Percentiles rank a stretch among this genome's conserved stretches.
These are phyloP conservation scores for Apiotrichum gamsii DNA, from an alignment of 1,284 basidiomycete genomes.

Conservation along the genomic window DNA sequence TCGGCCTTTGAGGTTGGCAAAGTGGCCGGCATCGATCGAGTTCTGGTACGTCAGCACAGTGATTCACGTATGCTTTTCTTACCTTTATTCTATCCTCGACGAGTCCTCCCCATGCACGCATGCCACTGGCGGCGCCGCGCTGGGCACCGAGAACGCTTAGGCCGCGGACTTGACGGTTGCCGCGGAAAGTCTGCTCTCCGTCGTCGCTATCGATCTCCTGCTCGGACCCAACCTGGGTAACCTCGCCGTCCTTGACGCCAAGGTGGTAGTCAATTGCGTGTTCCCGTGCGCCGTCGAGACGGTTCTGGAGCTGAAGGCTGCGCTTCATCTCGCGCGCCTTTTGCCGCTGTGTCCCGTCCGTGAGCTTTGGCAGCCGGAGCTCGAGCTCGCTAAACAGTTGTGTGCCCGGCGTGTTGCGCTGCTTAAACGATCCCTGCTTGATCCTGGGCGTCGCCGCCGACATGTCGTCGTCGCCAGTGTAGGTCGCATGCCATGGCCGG, in stretches of 20 bases:
- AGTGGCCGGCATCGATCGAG: constrained; percentile 56
- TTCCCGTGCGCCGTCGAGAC: constrained; percentile 63
- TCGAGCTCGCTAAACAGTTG: constrained; percentile 37
- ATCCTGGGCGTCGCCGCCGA: constrained; percentile 24
- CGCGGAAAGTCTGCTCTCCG: constrained; percentile 52
- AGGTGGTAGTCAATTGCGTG: constrained; percentile 66
- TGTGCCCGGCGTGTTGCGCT: constrained; percentile 18
- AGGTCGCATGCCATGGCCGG: constrained; percentile 44
- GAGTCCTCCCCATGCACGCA: constrained; percentile 68
- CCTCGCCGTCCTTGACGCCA: constrained; percentile 50
- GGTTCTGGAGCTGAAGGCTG: constrained; percentile 53
- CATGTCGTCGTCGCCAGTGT: constrained; percentile 31
- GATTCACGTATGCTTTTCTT: background rate
- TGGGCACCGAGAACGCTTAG: constrained; percentile 39
- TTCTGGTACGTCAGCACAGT: constrained; percentile 14
- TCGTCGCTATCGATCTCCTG: constrained; percentile 51
- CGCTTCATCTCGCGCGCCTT: constrained; percentile 55
- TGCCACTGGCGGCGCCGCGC: constrained; percentile 43
- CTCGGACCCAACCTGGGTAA: constrained; percentile 24
- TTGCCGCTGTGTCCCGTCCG: constrained; percentile 54
- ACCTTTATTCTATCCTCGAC: constrained; percentile 75
- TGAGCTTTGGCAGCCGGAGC: constrained; percentile 39
- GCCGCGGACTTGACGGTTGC: constrained; percentile 52
- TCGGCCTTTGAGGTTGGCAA: constrained; percentile 64
- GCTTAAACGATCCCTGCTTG: constrained; percentile 41